Percentiles rank a stretch among this genome's conserved stretches.
Evolutionary conservation across 78 protist species (phyloP).

Genomic region (Cavenderia fasciculata): DNA sequence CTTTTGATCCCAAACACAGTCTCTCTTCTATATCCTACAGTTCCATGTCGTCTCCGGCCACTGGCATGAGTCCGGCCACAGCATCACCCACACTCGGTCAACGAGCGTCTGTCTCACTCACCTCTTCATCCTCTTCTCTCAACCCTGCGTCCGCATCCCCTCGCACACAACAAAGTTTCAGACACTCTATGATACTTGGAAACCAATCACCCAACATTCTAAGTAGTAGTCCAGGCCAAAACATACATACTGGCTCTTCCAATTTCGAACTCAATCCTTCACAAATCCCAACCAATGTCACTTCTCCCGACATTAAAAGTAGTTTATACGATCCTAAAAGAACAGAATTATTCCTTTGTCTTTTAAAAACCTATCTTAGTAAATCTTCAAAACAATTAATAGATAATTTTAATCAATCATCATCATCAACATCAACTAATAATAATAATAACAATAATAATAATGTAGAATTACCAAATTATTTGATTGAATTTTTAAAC

Average conservation of each 20-base stretch:
- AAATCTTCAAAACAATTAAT: not conserved
- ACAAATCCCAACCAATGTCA: not conserved
- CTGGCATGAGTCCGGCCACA: not conserved
- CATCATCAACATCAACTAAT: not conserved
- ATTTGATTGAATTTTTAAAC: conserved; percentile 42
- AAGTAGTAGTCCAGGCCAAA: too few species aligned
- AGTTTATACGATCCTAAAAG: conserved; percentile 54
- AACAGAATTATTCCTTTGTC: conserved; percentile 61
- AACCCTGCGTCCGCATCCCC: not conserved
- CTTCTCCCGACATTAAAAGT: not conserved
- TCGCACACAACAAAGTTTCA: not conserved
- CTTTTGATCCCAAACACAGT: conserved; percentile 41
- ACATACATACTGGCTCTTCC: too few species aligned
- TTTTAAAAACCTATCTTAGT: conserved; percentile 40
- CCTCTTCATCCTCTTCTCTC: not conserved
- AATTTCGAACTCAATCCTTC: too few species aligned
- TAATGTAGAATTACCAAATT: not conserved
- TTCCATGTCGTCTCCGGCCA: not conserved
- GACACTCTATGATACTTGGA: too few species aligned
- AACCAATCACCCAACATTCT: too few species aligned
- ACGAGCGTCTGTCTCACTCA: not conserved
- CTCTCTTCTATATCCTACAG: too few species aligned
- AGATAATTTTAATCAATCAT: not conserved
- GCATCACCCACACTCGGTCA: not conserved
- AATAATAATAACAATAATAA: not conserved